A percentile compares a stretch with the other conserved stretches of the same genome.
Evolutionary conservation across 169 alveolate genomes (phyloP).

Genomic region (Cyclospora cayetanensis): DNA sequence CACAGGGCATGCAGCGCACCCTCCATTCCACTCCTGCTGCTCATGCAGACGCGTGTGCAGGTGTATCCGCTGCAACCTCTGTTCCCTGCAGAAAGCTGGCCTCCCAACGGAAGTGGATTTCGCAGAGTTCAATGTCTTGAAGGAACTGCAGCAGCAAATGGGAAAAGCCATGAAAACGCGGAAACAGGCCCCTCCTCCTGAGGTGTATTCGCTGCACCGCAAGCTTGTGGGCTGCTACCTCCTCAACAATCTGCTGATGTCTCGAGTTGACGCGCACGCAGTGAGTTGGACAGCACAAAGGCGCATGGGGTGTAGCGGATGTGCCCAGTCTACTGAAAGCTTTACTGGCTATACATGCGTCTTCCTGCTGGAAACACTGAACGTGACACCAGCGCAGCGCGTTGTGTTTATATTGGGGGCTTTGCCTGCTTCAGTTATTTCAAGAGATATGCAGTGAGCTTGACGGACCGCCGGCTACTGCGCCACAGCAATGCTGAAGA

Average conservation of each 20-base stretch:
- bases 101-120: not conserved
- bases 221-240: constrained; percentile 90
- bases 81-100: not conserved
- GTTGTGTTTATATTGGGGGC: no score
- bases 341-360: no score
- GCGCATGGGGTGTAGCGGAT: no score
- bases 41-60: no score
- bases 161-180: constrained; percentile 77
- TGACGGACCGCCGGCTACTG: not conserved
- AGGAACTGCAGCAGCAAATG: constrained; percentile 18
- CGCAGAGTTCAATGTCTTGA: not conserved
- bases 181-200: constrained; percentile 93
- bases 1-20: no score
- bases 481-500: not conserved
- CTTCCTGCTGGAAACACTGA: no score
- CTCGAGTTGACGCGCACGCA: not conserved
- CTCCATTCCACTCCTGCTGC: no score
- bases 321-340: no score
- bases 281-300: no score
- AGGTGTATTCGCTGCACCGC: constrained; percentile 92
- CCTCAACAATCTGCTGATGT: not conserved
- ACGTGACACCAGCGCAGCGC: no score
- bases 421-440: no score
- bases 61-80: not conserved
- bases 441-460: no score